Percentiles rank a stretch among this genome's conserved stretches.
Evolutionary conservation across 2,329 filamentous ascomycete genomes (phyloP).

Genomic region (Monascus ruber): DNA sequence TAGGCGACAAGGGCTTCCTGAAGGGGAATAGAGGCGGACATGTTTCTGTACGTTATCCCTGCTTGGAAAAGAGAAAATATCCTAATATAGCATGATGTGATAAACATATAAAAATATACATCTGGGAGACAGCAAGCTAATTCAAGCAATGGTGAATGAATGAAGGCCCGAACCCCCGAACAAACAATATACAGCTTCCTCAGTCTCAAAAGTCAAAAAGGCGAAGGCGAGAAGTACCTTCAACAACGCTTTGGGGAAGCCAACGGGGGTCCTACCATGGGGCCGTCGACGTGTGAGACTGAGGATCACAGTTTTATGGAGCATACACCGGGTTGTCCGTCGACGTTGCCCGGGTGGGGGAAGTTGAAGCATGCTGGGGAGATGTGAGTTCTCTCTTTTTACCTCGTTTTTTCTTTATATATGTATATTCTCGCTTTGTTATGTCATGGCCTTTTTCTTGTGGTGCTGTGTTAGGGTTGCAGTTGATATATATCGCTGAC

Average conservation of each 20-base stretch:
- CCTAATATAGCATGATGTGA: neutral
- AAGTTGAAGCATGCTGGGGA: slow-evolving; percentile 13
- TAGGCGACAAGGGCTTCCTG: slow-evolving; percentile 12
- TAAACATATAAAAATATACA: slow-evolving; percentile 9
- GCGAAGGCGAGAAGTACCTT: neutral
- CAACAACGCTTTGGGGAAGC: neutral
- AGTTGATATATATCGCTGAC: neutral
- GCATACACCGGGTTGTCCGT: slow-evolving; percentile 13
- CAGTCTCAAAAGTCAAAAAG: neutral
- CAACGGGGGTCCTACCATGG: neutral
- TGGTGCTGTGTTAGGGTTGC: neutral
- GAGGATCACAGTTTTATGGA: slow-evolving; percentile 24
- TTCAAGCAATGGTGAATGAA: slow-evolving; percentile 2
- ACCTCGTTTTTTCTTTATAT: neutral
- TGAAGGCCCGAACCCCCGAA: neutral
- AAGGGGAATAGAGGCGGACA: slow-evolving; percentile 18
- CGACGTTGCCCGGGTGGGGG: slow-evolving; percentile 20
- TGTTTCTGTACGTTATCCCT: slow-evolving; percentile 9
- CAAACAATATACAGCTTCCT: neutral
- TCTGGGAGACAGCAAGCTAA: neutral
- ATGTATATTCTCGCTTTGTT: slow-evolving; percentile 2
- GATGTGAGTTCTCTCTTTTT: slow-evolving; percentile 2
- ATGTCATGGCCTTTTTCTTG: neutral
- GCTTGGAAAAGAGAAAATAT: neutral
- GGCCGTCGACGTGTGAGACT: slow-evolving; percentile 4